These are phyloP conservation scores for Amylostereum areolatum DNA, from an alignment of 1,284 basidiomycete species.

Conservation along the genomic window DNA sequence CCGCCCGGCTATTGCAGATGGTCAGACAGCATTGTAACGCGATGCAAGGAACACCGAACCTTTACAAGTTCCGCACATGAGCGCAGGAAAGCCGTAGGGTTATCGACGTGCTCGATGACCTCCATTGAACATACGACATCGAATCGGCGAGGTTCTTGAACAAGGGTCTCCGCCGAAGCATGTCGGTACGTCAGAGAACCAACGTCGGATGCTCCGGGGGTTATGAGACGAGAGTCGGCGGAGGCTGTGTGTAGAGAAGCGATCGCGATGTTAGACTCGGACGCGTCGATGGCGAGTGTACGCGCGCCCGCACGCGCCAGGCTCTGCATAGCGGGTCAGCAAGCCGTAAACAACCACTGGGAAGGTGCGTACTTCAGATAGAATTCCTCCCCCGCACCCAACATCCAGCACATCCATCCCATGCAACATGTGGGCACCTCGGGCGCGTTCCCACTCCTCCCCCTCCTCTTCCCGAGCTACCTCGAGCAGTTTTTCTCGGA, in stretches of 20 bases:
- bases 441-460: conserved; percentile 21
- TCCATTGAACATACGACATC: conserved; percentile 98
- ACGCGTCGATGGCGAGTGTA: conserved; percentile 89
- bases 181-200: conserved; percentile 63
- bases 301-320: conserved; percentile 84
- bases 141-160: conserved; percentile 59
- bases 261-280: conserved; percentile 80
- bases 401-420: conserved; percentile 78
- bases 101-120: conserved; percentile 95
- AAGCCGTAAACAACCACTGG: neutral
- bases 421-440: conserved; percentile 31
- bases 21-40: neutral
- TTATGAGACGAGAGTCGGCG: conserved; percentile 59
- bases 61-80: conserved; percentile 83
- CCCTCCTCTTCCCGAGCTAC: conserved; percentile 46
- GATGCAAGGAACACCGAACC: conserved; percentile 35
- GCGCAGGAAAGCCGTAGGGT: conserved; percentile 80
- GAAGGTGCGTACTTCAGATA: conserved; percentile 71
- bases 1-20: conserved; percentile 73
- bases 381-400: conserved; percentile 92
- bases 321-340: conserved; percentile 42
- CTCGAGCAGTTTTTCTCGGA: conserved; percentile 75
- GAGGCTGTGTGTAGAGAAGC: conserved; percentile 75
- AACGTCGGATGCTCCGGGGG: conserved; percentile 15
- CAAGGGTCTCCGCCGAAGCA: conserved; percentile 72